Conservation (phyloP, 345 rosid species). For the Luvunga scandens region DNA sequence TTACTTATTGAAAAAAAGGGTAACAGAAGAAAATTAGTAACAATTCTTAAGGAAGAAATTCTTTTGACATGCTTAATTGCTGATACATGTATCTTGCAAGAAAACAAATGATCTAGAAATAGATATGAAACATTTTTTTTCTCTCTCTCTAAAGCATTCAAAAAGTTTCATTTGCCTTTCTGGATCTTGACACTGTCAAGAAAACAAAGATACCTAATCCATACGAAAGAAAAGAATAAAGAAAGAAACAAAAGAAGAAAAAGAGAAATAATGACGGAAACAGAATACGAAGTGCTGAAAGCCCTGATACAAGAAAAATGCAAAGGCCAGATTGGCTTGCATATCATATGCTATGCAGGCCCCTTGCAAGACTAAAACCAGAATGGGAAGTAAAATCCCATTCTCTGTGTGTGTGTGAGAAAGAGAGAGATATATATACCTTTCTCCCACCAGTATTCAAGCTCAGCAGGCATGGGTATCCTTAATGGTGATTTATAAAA, state of each 20-base stretch:
- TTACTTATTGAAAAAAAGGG: background rate
- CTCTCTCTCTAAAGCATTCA: background rate
- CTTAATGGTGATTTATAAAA: slow-evolving; percentile 89
- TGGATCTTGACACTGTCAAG: background rate
- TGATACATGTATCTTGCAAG: background rate
- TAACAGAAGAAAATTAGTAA: background rate
- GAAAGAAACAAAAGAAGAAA: background rate
- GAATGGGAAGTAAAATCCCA: background rate
- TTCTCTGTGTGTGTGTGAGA: background rate
- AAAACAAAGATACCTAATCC: background rate
- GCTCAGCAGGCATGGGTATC: slow-evolving; percentile 94
- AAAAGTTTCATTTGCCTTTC: background rate
- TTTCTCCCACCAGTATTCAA: slow-evolving; percentile 91
- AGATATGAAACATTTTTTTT: background rate
- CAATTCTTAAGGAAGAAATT: background rate
- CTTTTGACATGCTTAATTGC: background rate
- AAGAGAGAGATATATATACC: slow-evolving; percentile 32
- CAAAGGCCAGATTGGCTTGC: background rate
- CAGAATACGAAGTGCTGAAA: background rate
- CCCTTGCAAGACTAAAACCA: background rate
- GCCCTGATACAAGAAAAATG: background rate
- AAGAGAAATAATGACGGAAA: background rate
- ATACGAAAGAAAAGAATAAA: background rate
- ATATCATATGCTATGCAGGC: background rate
- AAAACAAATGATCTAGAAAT: background rate